These are phyloP conservation scores for Tarenaya hassleriana DNA, from an alignment of 345 rosid species.

Conservation along the genomic window DNA sequence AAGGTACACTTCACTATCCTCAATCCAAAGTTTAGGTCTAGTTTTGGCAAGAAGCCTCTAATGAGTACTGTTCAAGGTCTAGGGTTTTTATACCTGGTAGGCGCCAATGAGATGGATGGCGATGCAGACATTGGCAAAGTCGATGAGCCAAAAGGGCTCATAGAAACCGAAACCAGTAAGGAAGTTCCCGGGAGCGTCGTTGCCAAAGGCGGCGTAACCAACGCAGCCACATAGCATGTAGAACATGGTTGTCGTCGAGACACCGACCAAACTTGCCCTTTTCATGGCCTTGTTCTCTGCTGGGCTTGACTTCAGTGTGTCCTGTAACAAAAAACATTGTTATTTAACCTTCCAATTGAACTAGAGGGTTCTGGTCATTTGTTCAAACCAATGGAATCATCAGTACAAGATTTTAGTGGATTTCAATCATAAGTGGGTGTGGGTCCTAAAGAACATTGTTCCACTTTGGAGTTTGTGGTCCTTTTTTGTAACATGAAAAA, in stretches of 20 bases:
- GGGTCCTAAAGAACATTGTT: no score
- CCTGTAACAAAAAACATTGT: constrained; percentile 28
- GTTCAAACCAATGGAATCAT: no score
- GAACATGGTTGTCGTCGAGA: constrained; percentile 56
- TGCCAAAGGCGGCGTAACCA: constrained; percentile 89
- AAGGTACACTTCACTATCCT: background rate
- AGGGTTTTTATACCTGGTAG: constrained; percentile 83
- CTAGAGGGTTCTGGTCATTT: no score
- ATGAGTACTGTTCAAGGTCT: no score
- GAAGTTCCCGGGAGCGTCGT: constrained; percentile 75
- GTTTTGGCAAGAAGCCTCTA: no score
- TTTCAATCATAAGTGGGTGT: no score
- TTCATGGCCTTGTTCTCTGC: constrained; percentile 69
- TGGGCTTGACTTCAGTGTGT: constrained; percentile 51
- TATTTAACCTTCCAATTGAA: background rate
- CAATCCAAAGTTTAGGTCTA: no score
- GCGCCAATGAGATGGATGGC: constrained; percentile 76
- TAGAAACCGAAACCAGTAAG: constrained; percentile 84
- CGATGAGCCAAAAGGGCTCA: constrained; percentile 83
- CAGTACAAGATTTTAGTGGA: no score
- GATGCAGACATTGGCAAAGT: constrained; percentile 78
- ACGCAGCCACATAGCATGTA: constrained; percentile 64
- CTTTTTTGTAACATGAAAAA: no score
- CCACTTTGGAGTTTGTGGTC: no score
- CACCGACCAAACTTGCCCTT: constrained; percentile 49